phyloP scores from a whole-genome alignment of 805 yeast genomes.

The Yamadazyma laniorum region DNA sequence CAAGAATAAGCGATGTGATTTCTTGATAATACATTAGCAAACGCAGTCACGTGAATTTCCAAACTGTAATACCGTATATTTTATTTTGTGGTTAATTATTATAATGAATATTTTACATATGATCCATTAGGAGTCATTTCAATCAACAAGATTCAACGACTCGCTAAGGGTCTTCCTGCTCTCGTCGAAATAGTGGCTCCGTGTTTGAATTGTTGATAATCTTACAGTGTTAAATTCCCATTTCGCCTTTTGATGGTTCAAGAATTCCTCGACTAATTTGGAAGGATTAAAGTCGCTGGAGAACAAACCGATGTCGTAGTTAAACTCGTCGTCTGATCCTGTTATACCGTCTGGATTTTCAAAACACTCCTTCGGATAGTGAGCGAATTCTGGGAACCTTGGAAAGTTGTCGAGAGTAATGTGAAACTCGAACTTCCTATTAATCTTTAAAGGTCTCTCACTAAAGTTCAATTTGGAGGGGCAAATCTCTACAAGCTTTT shows the following conservation, averaged over 20 bases:
- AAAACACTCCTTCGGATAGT: slow-evolving; percentile 12
- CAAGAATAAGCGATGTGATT: too few relatives aligned
- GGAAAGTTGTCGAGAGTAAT: slow-evolving; percentile 18
- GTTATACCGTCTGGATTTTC: slow-evolving; percentile 2
- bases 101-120: too few relatives aligned
- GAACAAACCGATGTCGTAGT: slow-evolving; percentile 13
- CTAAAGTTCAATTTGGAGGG: slow-evolving; percentile 16
- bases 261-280: slow-evolving; percentile 11
- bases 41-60: too few relatives aligned
- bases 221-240: slow-evolving; percentile 14
- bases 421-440: slow-evolving; percentile 10
- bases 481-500: slow-evolving; percentile 14
- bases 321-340: slow-evolving; percentile 5
- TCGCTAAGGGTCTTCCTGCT: slow-evolving; percentile 10
- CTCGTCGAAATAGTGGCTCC: slow-evolving; percentile 11
- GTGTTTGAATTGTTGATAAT: slow-evolving; percentile 8
- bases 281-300: slow-evolving; percentile 12
- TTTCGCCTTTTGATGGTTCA: slow-evolving; percentile 13
- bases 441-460: slow-evolving; percentile 12
- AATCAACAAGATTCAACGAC: slow-evolving; percentile 5
- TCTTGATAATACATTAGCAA: too few relatives aligned
- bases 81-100: too few relatives aligned
- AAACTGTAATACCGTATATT: too few relatives aligned
- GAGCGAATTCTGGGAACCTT: slow-evolving; percentile 16
- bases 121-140: too few relatives aligned